phyloP scores from a whole-genome alignment of 2,329 filamentous ascomycete species.

The Trichoderma sp. region DNA sequence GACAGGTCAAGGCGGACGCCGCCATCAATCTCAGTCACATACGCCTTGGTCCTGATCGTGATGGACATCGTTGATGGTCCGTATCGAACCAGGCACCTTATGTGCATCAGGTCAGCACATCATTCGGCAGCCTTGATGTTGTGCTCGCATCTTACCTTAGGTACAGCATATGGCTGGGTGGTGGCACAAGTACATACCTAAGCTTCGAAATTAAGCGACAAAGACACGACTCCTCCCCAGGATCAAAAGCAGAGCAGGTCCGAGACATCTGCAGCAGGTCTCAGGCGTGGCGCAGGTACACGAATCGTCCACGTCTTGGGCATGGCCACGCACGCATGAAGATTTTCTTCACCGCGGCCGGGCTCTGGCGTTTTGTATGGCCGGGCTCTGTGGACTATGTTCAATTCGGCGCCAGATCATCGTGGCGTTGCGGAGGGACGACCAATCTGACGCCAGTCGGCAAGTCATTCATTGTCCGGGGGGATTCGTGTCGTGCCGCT shows the following conservation, averaged over 20 bases:
- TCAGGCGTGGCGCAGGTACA: slow-evolving; percentile 18
- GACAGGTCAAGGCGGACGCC: neutral
- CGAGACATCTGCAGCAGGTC: slow-evolving; percentile 18
- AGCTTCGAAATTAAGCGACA: slow-evolving; percentile 15
- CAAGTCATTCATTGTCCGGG: neutral
- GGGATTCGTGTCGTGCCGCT: too few species aligned
- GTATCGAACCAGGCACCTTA: neutral
- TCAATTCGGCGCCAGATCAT: slow-evolving; percentile 3
- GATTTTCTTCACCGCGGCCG: neutral
- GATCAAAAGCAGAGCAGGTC: slow-evolving; percentile 3
- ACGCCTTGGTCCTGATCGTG: neutral
- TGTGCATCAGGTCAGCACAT: neutral
- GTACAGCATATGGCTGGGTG: neutral
- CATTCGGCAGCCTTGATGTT: neutral
- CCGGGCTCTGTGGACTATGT: too few species aligned
- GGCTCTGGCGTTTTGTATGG: neutral
- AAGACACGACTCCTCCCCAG: neutral
- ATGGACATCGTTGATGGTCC: neutral
- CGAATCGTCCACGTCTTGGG: slow-evolving; percentile 6
- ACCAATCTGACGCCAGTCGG: neutral
- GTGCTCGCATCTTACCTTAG: neutral
- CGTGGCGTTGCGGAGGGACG: slow-evolving; percentile 4
- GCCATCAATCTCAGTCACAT: neutral
- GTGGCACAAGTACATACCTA: neutral
- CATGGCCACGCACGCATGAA: neutral